Evolutionary conservation across 2,329 filamentous ascomycete species (phyloP).

Genomic region (Microdochium paspali): DNA sequence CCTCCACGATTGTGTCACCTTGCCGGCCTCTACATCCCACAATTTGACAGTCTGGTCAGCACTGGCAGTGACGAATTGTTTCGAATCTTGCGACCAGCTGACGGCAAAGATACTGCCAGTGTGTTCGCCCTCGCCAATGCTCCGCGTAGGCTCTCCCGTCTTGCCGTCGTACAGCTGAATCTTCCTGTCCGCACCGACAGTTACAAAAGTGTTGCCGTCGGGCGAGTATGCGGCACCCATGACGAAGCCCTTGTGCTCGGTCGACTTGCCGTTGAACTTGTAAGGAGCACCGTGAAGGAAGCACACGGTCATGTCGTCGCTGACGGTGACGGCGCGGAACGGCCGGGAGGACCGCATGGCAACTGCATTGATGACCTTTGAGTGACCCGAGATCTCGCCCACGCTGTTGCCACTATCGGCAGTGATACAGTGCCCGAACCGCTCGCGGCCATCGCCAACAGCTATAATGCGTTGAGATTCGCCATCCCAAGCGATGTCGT

Average conservation of each 20-base stretch:
- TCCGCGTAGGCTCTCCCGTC: slow-evolving; percentile 71
- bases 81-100: slow-evolving; percentile 82
- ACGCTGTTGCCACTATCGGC: slow-evolving; percentile 94
- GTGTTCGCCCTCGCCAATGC: slow-evolving; percentile 77
- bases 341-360: slow-evolving; percentile 83
- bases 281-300: slow-evolving; percentile 94
- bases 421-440: slow-evolving; percentile 89
- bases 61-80: slow-evolving; percentile 79
- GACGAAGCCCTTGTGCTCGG: slow-evolving; percentile 79
- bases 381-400: slow-evolving; percentile 88
- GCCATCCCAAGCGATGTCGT: slow-evolving; percentile 95
- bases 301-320: slow-evolving; percentile 80
- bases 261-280: slow-evolving; percentile 82
- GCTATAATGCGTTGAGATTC: slow-evolving; percentile 95
- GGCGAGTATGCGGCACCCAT: slow-evolving; percentile 84
- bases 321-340: slow-evolving; percentile 82
- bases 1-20: slow-evolving; percentile 72
- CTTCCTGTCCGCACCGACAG: slow-evolving; percentile 81
- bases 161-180: slow-evolving; percentile 97
- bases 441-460: slow-evolving; percentile 88
- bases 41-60: slow-evolving; percentile 91
- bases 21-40: slow-evolving; percentile 80
- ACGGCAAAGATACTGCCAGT: slow-evolving; percentile 89
- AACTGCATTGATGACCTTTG: slow-evolving; percentile 81
- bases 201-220: slow-evolving; percentile 73